Conservation (phyloP, 2,329 filamentous ascomycete species). For the Albophoma yamanashiensis region DNA sequence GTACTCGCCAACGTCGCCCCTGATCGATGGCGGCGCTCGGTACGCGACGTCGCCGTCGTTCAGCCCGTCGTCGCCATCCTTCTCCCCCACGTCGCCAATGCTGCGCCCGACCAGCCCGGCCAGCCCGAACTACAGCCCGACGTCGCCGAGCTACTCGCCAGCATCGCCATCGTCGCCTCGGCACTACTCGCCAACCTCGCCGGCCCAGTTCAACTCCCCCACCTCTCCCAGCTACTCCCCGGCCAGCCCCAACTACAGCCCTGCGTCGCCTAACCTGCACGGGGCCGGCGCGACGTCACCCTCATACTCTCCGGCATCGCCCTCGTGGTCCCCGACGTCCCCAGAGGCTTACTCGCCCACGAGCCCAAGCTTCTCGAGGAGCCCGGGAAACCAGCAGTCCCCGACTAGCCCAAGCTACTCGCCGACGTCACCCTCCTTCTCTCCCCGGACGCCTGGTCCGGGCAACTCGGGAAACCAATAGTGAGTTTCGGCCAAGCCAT, state of each 20-base stretch:
- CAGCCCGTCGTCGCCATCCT: conserved; percentile 52
- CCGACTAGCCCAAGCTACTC: conserved; percentile 65
- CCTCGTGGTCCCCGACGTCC: conserved; percentile 70
- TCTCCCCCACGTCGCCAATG: conserved; percentile 52
- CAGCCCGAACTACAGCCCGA: conserved; percentile 53
- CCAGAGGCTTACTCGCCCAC: conserved; percentile 53
- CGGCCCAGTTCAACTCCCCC: conserved; percentile 60
- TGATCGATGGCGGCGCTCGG: conserved; percentile 41
- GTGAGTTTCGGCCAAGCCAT: conserved; percentile 13
- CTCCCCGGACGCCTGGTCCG: conserved; percentile 33
- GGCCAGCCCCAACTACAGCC: conserved; percentile 61
- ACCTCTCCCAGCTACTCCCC: conserved; percentile 65
- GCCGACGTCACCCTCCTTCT: conserved; percentile 42
- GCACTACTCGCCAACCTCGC: conserved; percentile 61
- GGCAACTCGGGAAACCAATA: conserved; percentile 32
- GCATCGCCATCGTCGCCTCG: conserved; percentile 46
- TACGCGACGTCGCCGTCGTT: conserved; percentile 52
- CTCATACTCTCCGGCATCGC: conserved; percentile 60
- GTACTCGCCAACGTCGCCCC: conserved; percentile 69
- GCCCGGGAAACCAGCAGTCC: conserved; percentile 43
- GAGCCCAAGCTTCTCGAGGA: conserved; percentile 48
- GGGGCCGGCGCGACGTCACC: conserved; percentile 38
- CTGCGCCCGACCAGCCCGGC: conserved; percentile 43
- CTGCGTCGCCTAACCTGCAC: conserved; percentile 49
- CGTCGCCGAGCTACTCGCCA: conserved; percentile 54